Base-by-base conservation (phyloP, 257 asterid genomes). In the Scutellaria barbata region DNA sequence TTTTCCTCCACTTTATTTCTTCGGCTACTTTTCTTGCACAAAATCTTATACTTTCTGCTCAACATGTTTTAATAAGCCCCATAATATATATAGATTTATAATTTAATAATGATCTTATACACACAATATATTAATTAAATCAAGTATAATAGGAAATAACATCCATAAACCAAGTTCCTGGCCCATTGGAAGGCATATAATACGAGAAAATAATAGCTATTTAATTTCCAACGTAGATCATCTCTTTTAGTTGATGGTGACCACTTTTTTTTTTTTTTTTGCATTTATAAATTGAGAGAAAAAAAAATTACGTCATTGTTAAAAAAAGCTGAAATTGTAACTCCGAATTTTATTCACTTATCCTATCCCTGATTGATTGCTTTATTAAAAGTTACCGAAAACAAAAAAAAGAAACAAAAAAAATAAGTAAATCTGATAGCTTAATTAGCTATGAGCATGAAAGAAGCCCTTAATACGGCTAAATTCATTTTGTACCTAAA, bases 401-500 rank as follows among this genome's bases (percentile, higher is more conserved):
- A 30, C 35, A 30, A 30, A 30, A n/a, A n/a, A n/a, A n/a, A n/a
- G n/a, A n/a, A 30, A 30, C 35, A 2, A 30, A 30, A 30, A 30
- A 30, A 30, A 30, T 2, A 30, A 30, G 3, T 30, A 30, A 30
- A 30, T 30, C 5, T 30, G 35, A 65, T 33, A 10, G 61, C 46
- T 12, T 20, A 22, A 66, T 30, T 30, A 30, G 12, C 40, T 45
- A 37, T 64, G 48, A 22, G 43, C n/a, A 9, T 47, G 45, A 46
- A 56, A 22, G 58, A 11, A 53, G 53, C 61, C 48, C 48, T 63
- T 51, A 2, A 30, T 55, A n/a, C 4, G 0, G 0, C 57, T 35
- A 7, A 40, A 53, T 57, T 66, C n/a, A 46, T 56, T 25, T 74
- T 12, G 57, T 39, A 68, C n/a, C 46, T 10, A 74, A 74, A 59